Evolutionary conservation across 768 basidiomycete species (phyloP).

Genomic region (Auriculariales sp.): DNA sequence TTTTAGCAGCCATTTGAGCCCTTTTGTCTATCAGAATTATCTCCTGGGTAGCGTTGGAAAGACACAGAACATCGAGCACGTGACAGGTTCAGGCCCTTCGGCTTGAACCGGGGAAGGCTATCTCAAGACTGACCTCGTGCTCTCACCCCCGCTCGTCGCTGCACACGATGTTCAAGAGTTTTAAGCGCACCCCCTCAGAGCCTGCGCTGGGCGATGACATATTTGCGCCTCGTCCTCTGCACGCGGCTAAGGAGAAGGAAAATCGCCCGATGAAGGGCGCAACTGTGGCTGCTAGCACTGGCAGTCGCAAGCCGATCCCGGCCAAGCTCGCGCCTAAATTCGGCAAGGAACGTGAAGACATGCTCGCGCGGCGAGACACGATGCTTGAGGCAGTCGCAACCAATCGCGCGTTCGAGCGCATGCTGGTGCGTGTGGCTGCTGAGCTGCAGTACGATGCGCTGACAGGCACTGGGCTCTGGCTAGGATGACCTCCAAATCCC

Average conservation of each 20-base stretch:
- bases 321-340: constrained; percentile 1
- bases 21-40: too few species aligned
- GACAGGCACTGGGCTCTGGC: constrained; percentile 4
- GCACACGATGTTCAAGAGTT: constrained; percentile 60
- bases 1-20: too few species aligned
- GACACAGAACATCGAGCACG: too few species aligned
- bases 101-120: too few species aligned
- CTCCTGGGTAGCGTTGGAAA: too few species aligned
- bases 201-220: not conserved
- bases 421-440: constrained; percentile 43
- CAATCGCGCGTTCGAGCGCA: constrained; percentile 62
- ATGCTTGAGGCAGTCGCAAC: constrained; percentile 25
- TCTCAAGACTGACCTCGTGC: not conserved
- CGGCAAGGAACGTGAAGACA: not conserved
- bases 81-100: too few species aligned
- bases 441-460: not conserved
- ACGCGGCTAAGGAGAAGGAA: not conserved
- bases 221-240: not conserved
- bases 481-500: constrained; percentile 89
- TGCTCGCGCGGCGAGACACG: not conserved
- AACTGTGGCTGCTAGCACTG: not conserved
- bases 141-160: not conserved
- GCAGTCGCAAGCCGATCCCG: not conserved
- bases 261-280: not conserved
- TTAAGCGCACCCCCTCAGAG: constrained; percentile 39